Percentiles rank a stretch among this genome's conserved stretches.
Conservation (phyloP, 2,329 filamentous ascomycete genomes). For the Xylaria sp. region DNA sequence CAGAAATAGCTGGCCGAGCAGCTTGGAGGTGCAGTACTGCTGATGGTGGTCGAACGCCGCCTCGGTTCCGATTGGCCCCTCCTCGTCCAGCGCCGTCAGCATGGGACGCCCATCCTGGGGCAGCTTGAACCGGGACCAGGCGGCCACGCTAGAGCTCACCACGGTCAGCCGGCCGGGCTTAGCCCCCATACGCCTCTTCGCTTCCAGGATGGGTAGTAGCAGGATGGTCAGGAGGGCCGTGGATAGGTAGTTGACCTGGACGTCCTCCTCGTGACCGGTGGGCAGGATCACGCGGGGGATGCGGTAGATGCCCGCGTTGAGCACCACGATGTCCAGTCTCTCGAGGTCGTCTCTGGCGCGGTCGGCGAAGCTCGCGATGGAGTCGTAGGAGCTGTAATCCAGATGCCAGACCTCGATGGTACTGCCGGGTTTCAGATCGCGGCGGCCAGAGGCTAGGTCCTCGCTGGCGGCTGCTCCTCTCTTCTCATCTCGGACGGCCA, state of each 20-base stretch:
- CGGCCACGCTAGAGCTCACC: constrained; percentile 44
- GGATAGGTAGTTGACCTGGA: constrained; percentile 65
- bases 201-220: constrained; percentile 59
- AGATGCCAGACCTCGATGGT: constrained; percentile 53
- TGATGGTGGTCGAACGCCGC: constrained; percentile 30
- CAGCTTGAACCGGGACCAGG: constrained; percentile 21
- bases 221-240: constrained; percentile 61
- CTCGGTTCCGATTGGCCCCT: background rate
- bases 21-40: constrained; percentile 44
- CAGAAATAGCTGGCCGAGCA: constrained; percentile 48
- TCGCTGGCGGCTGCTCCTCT: constrained; percentile 40
- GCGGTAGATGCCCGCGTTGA: constrained; percentile 49
- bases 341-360: constrained; percentile 48
- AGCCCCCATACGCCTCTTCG: constrained; percentile 39
- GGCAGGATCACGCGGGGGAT: constrained; percentile 35
- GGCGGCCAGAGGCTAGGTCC: constrained; percentile 42
- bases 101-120: constrained; percentile 18
- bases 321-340: constrained; percentile 54
- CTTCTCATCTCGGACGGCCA: constrained; percentile 50
- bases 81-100: constrained; percentile 18
- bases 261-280: constrained; percentile 53
- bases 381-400: constrained; percentile 53
- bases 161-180: constrained; percentile 42
- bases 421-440: constrained; percentile 39
- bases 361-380: constrained; percentile 53